Base-by-base conservation (phyloP, 805 yeast species). In the Teunomyces barrocoloradensis region DNA sequence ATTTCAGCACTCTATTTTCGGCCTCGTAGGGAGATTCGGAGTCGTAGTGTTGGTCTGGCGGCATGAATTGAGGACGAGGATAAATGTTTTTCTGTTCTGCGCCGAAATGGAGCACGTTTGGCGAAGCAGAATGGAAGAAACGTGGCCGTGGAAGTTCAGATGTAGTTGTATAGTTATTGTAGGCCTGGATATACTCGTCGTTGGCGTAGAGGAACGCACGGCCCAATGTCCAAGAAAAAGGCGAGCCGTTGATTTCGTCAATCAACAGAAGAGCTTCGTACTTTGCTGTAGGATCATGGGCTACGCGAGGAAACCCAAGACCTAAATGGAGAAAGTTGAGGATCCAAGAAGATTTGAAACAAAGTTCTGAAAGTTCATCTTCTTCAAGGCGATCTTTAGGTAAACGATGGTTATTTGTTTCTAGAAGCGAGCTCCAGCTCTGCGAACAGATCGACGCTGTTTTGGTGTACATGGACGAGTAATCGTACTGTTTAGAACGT, bases 261-360 rank as follows among this genome's bases (percentile, higher is more conserved):
- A 76, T 75, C 13, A 81, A 67, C 39, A 69, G 69, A 38, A 81
- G 68, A 1, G 75, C 65, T 28, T 69, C 65, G 53, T 60, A 61
- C 27, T 55, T 53, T 7, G 49, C 51, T 4, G 56, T 47, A 5
- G 51, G 53, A 13, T 55, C 55, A 12, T 56, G 56, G 51, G 74
- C 80, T 18, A 72, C 80, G 51, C 81, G 60, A 11, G 84, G 81
- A 56, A 82, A 79, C 1, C 85, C 85, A 13, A 82, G 63, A 0
- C 87, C 87, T 27, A 79, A 67, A 55, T 82, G 87, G 27, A 82
- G 63, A 17, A 84, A 71, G 53, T 74, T 77, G 25, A 81, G 63
- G 13, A 83, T 67, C 79, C 86, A 84, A 2, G 80, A 71, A 0
- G 86, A 71, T 54, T 79, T 80, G 66, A 84, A 84, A 56, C 90